phyloP scores from a whole-genome alignment of 2,329 filamentous ascomycete species.

The Aspergillus chevalieri region DNA sequence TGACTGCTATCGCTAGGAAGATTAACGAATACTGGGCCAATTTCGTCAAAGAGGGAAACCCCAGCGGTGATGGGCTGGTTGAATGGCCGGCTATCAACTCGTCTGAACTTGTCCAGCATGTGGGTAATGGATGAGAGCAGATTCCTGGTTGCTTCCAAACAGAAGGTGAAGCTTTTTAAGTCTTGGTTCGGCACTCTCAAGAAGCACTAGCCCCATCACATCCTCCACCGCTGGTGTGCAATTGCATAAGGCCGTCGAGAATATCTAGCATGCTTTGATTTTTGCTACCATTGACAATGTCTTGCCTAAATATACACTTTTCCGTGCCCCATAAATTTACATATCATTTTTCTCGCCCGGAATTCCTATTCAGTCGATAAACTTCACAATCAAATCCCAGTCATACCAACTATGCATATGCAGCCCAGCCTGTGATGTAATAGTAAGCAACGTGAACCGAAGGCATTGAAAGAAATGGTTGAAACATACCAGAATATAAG shows the following conservation, averaged over 20 bases:
- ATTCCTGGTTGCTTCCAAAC: neutral
- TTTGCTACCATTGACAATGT: no score
- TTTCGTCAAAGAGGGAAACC: constrained; percentile 25
- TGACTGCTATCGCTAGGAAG: constrained; percentile 15
- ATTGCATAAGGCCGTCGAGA: neutral
- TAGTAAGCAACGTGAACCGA: constrained; percentile 3
- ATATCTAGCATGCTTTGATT: no score
- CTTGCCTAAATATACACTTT: no score
- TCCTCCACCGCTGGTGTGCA: no score
- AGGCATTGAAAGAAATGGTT: neutral
- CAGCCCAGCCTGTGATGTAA: constrained; percentile 43
- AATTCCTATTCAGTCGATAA: no score
- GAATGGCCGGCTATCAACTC: neutral
- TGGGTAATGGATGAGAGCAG: constrained; percentile 4
- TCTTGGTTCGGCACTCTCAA: neutral
- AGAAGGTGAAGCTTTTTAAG: neutral
- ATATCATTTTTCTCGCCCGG: no score
- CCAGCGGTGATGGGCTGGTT: constrained; percentile 17
- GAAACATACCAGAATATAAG: constrained; percentile 67
- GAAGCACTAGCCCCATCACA: no score
- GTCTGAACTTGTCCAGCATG: neutral
- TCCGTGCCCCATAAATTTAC: no score
- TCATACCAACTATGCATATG: constrained; percentile 35
- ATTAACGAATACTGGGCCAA: constrained; percentile 28
- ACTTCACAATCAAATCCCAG: no score